phyloP scores from a whole-genome alignment of 2,329 filamentous ascomycete species.

The Alternaria brassicicola region DNA sequence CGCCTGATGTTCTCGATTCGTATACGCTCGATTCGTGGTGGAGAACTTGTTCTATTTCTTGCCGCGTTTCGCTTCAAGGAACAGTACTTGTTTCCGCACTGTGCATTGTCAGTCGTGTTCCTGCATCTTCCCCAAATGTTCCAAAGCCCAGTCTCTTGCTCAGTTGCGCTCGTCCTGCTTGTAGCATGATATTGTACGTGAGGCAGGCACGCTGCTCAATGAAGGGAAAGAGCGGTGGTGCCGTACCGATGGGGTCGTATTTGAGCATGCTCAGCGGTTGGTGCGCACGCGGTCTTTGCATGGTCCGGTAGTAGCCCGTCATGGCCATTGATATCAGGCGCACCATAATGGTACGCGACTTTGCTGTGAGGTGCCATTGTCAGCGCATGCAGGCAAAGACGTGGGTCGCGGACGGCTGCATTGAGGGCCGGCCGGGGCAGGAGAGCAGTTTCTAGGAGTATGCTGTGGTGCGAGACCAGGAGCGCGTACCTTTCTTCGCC shows the following conservation, averaged over 20 bases:
- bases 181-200: background rate
- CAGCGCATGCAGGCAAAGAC: slow-evolving; percentile 16
- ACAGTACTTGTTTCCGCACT: slow-evolving; percentile 96
- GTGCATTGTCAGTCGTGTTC: slow-evolving; percentile 25
- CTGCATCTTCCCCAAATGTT: background rate
- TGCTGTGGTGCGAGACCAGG: background rate
- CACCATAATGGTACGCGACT: slow-evolving; percentile 90
- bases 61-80: slow-evolving; percentile 89
- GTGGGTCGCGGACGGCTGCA: background rate
- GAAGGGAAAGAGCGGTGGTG: background rate
- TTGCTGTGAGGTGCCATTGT: slow-evolving; percentile 61
- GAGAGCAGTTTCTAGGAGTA: too few relatives aligned
- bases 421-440: background rate
- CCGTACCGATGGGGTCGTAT: slow-evolving; percentile 92
- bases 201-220: background rate
- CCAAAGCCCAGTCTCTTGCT: background rate
- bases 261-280: slow-evolving; percentile 96
- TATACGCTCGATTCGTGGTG: background rate
- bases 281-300: slow-evolving; percentile 79
- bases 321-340: slow-evolving; percentile 97
- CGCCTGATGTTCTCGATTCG: background rate
- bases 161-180: background rate
- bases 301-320: slow-evolving; percentile 96
- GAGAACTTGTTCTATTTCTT: slow-evolving; percentile 51
- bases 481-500: slow-evolving; percentile 44